Base-by-base conservation (phyloP, 129 eudicot species). In the Smallanthus sonchifolius region DNA sequence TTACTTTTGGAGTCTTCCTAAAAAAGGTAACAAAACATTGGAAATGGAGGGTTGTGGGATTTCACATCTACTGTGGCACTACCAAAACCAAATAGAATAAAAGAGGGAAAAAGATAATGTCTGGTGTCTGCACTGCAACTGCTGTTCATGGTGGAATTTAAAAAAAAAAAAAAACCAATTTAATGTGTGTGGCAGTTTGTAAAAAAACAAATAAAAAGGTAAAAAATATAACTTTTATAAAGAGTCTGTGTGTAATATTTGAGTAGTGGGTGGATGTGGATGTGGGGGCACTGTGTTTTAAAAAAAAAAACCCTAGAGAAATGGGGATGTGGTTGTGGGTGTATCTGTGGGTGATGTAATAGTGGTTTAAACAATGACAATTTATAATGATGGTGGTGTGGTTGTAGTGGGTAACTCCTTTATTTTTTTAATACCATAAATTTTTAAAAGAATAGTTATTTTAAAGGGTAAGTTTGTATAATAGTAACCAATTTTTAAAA, bases 31-130 rank as follows among this genome's bases (percentile, higher is more conserved):
- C 19, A 52, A 77, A 70, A 47, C 57, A 76, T 56, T 66, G 34
- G 72, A 76, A 66, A 36, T 65, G 72, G 36, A 57, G 40, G 63
- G 66, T 43, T 39, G 45, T 76, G 48, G 45, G 67, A 62, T 52
- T 48, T 70, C 77, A 79, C 78, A 78, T 71, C 57, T 30, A 72
- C 82, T 72, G 77, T 79, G 77, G 82, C 77, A 78, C 82, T 63
- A 79, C 16, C 66, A 52, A 79, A 79, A 72, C 77, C 60, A 79
- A 79, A 79, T 79, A 79, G 73, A 61, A 61, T 79, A 71, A 42
- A 77, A 77, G 81, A 24, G 30, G 30, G 30, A 24, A 24, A 24
- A 24, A 24, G 75, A 16, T 77, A 47, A 51, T 78, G 82, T 78
- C 77, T 78, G 59, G 67, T 30, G 57, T 70, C 5, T n/a, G 47